Base-by-base conservation (phyloP, 164 flowering plant species). In the Magnolia officinalis region DNA sequence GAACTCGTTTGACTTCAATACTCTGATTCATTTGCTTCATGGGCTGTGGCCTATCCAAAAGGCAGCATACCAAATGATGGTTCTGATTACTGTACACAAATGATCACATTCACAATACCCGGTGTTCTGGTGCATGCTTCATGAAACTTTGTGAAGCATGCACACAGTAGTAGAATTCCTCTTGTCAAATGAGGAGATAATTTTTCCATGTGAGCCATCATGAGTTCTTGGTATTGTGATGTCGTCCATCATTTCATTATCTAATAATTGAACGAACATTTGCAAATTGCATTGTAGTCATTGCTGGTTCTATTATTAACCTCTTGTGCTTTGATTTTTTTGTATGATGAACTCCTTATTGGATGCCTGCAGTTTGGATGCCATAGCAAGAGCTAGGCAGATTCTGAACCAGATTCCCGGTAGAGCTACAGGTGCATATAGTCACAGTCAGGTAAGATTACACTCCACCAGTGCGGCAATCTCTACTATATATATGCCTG, bases 361-460 rank as follows among this genome's bases (percentile, higher is more conserved):
- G 75, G 55, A 49, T 75, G 63, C 55, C 45, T 84, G 67, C 84
- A 96, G 99, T 84, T 85, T 96, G 19, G 99, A 96, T 82, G 74
- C 99, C 50, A 92, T 96, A 37, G 89, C 87, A 52, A 87, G 98
- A 73, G 97, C 98, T 77, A 88, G 92, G 93, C 84, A 92, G 81
- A 90, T 96, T 80, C 86, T 96, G 14, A 97, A 91, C 80, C 96
- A 91, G 84, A 96, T 96, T 79, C 99, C 98, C 52, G 98, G 98
- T 76, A 86, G 92, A 83, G 97, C 98, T 68, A 96, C 98, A 55
- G 99, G 99, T 84, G 98, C 98, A 80, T 96, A 96, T 72, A 96
- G 99, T 83, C 99, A 96, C 78, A 96, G 98, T 78, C 98, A 96
- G 93, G 99, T 90, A 80, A 72, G 50, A 74, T 20, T 9, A 69